phyloP scores from a whole-genome alignment of 2,329 filamentous ascomycete genomes.

The Ophiocordyceps camponoti-floridani region DNA sequence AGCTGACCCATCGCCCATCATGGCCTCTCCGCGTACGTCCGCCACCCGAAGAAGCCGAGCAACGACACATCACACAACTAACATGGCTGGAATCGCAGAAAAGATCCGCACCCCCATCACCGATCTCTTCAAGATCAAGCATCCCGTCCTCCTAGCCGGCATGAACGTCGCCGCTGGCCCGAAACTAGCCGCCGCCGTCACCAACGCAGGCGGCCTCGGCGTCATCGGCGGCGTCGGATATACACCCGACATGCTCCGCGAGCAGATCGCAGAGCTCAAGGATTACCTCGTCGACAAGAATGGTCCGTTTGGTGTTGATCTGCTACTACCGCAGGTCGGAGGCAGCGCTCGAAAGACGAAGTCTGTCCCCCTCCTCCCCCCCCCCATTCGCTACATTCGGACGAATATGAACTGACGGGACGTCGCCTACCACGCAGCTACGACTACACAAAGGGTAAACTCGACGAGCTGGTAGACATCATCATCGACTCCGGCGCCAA shows the following conservation, averaged over 20 bases:
- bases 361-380: slow-evolving; percentile 20
- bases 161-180: slow-evolving; percentile 99
- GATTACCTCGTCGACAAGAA: slow-evolving; percentile 74
- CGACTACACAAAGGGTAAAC: slow-evolving; percentile 99
- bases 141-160: slow-evolving; percentile 85
- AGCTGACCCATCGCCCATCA: slow-evolving; percentile 17
- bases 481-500: slow-evolving; percentile 82
- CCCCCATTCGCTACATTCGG: too few species aligned
- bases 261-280: slow-evolving; percentile 93
- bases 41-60: background rate
- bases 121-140: slow-evolving; percentile 94
- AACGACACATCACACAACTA: background rate
- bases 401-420: too few species aligned
- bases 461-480: slow-evolving; percentile 75
- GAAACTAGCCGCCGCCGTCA: slow-evolving; percentile 88
- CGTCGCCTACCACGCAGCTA: slow-evolving; percentile 40
- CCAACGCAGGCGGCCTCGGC: slow-evolving; percentile 89
- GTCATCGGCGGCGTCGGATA: slow-evolving; percentile 93
- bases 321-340: slow-evolving; percentile 86
- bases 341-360: slow-evolving; percentile 92
- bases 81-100: slow-evolving; percentile 8
- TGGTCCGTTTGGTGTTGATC: slow-evolving; percentile 85
- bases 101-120: slow-evolving; percentile 76
- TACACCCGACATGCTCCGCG: slow-evolving; percentile 89
- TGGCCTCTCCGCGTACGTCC: slow-evolving; percentile 69